A percentile compares a stretch with the other conserved stretches of the same genome.
Evolutionary conservation across 2,329 filamentous ascomycete genomes (phyloP).

Genomic region (Didymellaceae sp.): DNA sequence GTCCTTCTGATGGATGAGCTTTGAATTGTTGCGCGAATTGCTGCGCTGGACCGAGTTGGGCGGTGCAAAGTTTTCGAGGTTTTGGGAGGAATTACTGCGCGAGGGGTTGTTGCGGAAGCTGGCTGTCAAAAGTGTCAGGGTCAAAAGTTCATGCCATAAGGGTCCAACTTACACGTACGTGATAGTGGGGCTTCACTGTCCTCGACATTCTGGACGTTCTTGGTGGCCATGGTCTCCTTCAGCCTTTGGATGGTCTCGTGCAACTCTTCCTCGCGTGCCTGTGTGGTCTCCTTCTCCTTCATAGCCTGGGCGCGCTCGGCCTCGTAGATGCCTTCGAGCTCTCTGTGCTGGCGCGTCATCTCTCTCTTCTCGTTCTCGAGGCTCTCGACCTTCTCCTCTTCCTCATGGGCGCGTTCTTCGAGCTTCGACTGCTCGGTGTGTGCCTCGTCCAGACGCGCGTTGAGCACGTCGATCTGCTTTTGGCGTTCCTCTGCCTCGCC

Average conservation of each 20-base stretch:
- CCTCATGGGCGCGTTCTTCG: conserved; percentile 87
- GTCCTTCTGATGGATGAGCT: conserved; percentile 91
- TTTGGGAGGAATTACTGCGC: conserved; percentile 62
- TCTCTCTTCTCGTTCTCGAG: conserved; percentile 87
- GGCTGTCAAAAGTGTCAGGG: conserved; percentile 41
- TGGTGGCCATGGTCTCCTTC: conserved; percentile 85
- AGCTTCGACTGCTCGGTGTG: conserved; percentile 81
- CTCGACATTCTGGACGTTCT: conserved; percentile 62
- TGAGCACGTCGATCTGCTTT: conserved; percentile 84
- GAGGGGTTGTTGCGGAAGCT: conserved; percentile 54
- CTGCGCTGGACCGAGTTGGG: conserved; percentile 83
- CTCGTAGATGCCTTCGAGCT: conserved; percentile 93
- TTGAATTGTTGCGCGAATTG: conserved; percentile 88
- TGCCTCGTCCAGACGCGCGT: conserved; percentile 85
- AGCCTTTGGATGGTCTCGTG: conserved; percentile 87
- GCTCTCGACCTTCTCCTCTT: conserved; percentile 80
- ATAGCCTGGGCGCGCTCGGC: conserved; percentile 84
- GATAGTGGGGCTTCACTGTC: conserved; percentile 60
- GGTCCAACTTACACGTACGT: conserved; percentile 57
- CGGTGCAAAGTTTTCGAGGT: conserved; percentile 85
- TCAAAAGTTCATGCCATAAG: conserved; percentile 6
- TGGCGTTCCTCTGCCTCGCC: conserved; percentile 76
- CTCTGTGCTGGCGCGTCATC: conserved; percentile 79
- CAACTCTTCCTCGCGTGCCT: conserved; percentile 85
- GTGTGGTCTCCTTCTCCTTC: conserved; percentile 90